phyloP scores from a whole-genome alignment of 2,329 filamentous ascomycete genomes.

The Mollisiaceae sp. region DNA sequence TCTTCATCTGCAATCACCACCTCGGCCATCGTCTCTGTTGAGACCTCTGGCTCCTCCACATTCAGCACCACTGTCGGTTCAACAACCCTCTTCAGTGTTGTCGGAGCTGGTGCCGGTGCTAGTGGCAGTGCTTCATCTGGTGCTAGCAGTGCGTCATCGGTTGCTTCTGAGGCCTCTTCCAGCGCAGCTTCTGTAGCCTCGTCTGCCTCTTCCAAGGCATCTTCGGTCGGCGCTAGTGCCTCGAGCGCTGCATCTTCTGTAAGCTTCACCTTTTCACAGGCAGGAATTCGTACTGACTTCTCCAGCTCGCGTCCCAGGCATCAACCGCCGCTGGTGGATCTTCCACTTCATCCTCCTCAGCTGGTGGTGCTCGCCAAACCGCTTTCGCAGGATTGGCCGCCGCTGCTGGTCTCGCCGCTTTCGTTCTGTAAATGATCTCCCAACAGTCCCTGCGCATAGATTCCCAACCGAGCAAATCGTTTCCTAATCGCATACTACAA shows the following conservation, averaged over 20 bases:
- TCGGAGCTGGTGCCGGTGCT: constrained; percentile 12
- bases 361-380: constrained; percentile 36
- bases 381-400: constrained; percentile 38
- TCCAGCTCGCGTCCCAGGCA: not conserved
- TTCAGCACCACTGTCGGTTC: constrained; percentile 35
- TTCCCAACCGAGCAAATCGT: constrained; percentile 19
- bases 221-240: constrained; percentile 21
- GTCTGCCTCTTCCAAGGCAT: constrained; percentile 15
- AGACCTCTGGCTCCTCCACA: constrained; percentile 33
- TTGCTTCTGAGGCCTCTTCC: constrained; percentile 23
- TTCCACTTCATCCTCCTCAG: constrained; percentile 28
- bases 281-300: not conserved
- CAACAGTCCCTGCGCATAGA: constrained; percentile 27
- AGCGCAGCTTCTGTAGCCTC: constrained; percentile 22
- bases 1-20: constrained; percentile 37
- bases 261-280: not conserved
- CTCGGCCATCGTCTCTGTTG: constrained; percentile 30
- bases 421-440: constrained; percentile 39
- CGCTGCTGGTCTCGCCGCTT: constrained; percentile 40
- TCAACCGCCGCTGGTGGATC: constrained; percentile 21
- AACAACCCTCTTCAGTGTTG: constrained; percentile 35
- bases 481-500: constrained; percentile 22
- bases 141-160: constrained; percentile 16
- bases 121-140: too few relatives aligned
- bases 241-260: constrained; percentile 13